phyloP scores from a whole-genome alignment of 176 grass and related monocot genomes.

The Typha latifolia region DNA sequence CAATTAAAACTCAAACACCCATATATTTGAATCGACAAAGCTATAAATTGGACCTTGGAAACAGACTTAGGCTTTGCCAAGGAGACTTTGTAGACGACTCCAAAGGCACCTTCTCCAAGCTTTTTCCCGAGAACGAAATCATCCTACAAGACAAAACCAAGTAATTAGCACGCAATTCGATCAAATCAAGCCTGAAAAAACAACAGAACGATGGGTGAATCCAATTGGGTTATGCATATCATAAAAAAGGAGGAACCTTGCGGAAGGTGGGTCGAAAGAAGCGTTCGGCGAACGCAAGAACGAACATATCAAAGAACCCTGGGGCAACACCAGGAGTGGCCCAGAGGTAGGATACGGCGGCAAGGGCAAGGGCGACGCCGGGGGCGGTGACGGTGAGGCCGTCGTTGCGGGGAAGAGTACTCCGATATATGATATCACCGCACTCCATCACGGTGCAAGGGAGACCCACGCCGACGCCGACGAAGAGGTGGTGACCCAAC shows the following conservation, averaged over 20 bases:
- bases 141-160: conserved; percentile 37
- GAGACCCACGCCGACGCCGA: conserved; percentile 87
- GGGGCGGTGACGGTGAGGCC: conserved; percentile 72
- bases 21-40: conserved; percentile 3
- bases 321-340: conserved; percentile 83
- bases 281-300: conserved; percentile 73
- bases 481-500: conserved; percentile 53
- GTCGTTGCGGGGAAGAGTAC: conserved; percentile 71
- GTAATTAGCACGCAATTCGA: conserved; percentile 1
- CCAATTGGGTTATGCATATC: no score
- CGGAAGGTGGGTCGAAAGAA: conserved; percentile 67
- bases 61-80: conserved; percentile 50
- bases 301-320: conserved; percentile 98
- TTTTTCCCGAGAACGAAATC: conserved; percentile 87
- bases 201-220: background rate
- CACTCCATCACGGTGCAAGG: conserved; percentile 97
- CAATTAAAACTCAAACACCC: background rate
- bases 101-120: conserved; percentile 86
- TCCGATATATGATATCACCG: conserved; percentile 97
- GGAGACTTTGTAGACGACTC: conserved; percentile 79
- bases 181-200: background rate
- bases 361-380: conserved; percentile 49
- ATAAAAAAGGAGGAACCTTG: conserved; percentile 35
- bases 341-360: conserved; percentile 74
- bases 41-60: conserved; percentile 35